These are phyloP conservation scores for Populus trichocarpa DNA, from an alignment of 441 rosid genomes.

Conservation along the genomic window DNA sequence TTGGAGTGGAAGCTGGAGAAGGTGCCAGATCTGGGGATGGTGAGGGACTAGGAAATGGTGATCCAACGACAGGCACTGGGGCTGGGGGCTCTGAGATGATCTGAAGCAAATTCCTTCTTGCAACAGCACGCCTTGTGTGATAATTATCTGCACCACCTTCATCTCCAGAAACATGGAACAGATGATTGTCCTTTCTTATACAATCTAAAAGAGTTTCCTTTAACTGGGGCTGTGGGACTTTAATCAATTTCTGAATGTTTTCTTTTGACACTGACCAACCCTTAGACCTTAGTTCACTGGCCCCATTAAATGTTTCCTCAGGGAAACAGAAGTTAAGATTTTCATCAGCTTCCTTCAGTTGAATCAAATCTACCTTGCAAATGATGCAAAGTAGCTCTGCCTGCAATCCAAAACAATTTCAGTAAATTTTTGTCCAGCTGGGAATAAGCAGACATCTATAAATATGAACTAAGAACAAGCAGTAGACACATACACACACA, in stretches of 20 bases:
- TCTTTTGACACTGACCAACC: conserved; percentile 30
- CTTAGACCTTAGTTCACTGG: conserved; percentile 20
- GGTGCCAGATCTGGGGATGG: conserved; percentile 15
- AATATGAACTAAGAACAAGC: not conserved
- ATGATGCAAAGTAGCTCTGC: conserved; percentile 47
- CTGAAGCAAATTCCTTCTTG: conserved; percentile 51
- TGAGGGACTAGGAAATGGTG: conserved; percentile 19
- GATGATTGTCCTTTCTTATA: conserved; percentile 44
- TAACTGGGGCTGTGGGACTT: conserved; percentile 37
- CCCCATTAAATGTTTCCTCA: conserved; percentile 25
- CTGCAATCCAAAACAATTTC: conserved; percentile 37
- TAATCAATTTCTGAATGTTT: conserved; percentile 38
- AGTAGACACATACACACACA: not conserved
- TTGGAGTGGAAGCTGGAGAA: conserved; percentile 20
- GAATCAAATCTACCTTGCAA: conserved; percentile 52
- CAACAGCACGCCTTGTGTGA: conserved; percentile 24
- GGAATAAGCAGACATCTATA: not conserved
- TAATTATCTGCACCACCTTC: conserved; percentile 37
- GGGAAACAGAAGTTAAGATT: conserved; percentile 43
- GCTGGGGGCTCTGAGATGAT: conserved; percentile 15
- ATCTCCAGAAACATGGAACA: conserved; percentile 34
- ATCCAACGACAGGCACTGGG: conserved; percentile 17
- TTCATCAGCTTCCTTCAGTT: conserved; percentile 41
- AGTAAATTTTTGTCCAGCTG: not conserved
- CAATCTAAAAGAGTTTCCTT: conserved; percentile 54